Conservation (phyloP, 345 rosid genomes). For the Brassica rapa region DNA sequence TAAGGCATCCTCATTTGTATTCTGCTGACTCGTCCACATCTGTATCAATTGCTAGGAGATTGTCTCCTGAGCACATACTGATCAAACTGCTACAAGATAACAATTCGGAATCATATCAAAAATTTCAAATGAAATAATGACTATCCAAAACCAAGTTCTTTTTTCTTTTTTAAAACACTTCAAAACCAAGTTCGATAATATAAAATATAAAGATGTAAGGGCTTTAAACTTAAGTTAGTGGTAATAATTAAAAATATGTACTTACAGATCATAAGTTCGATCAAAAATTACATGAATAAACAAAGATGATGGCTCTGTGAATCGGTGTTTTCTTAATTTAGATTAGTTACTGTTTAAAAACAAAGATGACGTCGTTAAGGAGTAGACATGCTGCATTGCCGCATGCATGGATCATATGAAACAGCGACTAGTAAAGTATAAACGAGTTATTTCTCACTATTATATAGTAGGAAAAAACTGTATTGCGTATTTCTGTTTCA, state of each 20-base stretch:
- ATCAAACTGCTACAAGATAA: not conserved
- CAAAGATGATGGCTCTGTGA: not conserved
- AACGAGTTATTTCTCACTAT: not conserved
- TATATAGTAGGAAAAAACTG: not conserved
- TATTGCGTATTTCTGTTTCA: not conserved
- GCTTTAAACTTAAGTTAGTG: not conserved
- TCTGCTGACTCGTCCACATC: not conserved
- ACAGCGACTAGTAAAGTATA: not conserved
- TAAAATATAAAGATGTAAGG: not conserved
- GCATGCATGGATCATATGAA: conserved; percentile 16
- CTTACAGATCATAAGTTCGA: not conserved
- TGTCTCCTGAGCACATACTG: not conserved
- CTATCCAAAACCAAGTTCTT: not conserved
- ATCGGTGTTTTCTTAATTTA: too few species aligned
- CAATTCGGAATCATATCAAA: not conserved
- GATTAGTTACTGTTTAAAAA: not conserved
- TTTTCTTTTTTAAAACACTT: too few species aligned
- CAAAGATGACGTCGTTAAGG: not conserved
- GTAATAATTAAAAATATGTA: not conserved
- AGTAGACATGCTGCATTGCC: not conserved
- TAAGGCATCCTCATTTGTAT: not conserved
- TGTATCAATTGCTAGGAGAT: not conserved
- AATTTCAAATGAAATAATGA: not conserved
- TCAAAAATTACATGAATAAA: not conserved
- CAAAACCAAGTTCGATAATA: not conserved